A percentile compares a stretch with the other conserved stretches of the same genome.
phyloP scores from a whole-genome alignment of 257 asterid genomes.

The Capsicum chinense region DNA sequence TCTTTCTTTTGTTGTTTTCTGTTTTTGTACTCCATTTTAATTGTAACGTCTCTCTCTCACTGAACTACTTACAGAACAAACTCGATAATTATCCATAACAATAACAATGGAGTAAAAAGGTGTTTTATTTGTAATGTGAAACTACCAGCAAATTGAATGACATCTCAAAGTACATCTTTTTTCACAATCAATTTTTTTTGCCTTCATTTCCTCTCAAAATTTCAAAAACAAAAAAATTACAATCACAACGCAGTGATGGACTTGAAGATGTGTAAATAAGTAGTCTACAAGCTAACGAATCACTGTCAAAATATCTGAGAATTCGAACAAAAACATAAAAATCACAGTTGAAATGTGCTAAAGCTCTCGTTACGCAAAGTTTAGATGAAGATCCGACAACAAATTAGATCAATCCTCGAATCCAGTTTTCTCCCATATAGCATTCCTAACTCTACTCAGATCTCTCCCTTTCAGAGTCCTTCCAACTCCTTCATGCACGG shows the following conservation, averaged over 20 bases:
- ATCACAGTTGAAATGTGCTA: too few species aligned
- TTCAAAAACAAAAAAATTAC: background rate
- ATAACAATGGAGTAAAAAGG: background rate
- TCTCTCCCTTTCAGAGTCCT: constrained; percentile 96
- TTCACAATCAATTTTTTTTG: background rate
- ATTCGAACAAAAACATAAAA: background rate
- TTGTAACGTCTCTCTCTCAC: background rate
- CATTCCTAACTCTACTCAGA: constrained; percentile 93
- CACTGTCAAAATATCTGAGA: background rate
- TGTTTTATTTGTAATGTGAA: background rate
- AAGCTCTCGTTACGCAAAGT: too few species aligned
- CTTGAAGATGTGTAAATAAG: background rate
- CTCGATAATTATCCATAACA: background rate
- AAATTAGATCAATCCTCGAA: constrained; percentile 53
- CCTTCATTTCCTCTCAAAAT: background rate
- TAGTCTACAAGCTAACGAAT: background rate
- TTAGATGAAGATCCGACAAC: too few species aligned
- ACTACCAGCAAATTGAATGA: background rate
- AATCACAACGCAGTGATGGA: constrained; percentile 2
- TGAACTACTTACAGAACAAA: background rate
- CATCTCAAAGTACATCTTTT: background rate
- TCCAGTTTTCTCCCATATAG: constrained; percentile 97
- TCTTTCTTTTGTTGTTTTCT: background rate
- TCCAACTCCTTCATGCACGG: constrained; percentile 94
- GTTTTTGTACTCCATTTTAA: background rate